Evolutionary conservation across 2,329 filamentous ascomycete species (phyloP).

Genomic region (Aspergillus ochraceoroseus): DNA sequence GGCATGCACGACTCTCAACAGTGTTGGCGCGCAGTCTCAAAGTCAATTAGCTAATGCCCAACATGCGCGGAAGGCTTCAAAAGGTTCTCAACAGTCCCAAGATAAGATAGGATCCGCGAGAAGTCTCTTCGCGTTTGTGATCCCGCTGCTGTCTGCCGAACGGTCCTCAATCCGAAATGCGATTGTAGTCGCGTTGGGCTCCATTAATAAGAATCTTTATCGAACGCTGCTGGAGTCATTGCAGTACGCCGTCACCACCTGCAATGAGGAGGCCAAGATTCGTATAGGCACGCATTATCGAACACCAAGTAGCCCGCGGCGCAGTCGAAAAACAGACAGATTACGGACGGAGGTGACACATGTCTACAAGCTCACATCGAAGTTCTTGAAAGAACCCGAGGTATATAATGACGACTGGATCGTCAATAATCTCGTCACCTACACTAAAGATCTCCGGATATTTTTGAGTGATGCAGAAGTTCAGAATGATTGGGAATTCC

Average conservation of each 20-base stretch:
- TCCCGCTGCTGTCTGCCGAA: slow-evolving; percentile 75
- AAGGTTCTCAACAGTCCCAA: slow-evolving; percentile 57
- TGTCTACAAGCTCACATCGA: slow-evolving; percentile 88
- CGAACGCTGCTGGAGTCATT: slow-evolving; percentile 84
- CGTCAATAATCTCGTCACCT: slow-evolving; percentile 78
- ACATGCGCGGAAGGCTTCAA: slow-evolving; percentile 77
- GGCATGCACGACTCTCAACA: slow-evolving; percentile 89
- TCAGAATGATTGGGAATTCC: slow-evolving; percentile 90
- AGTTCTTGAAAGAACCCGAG: slow-evolving; percentile 73
- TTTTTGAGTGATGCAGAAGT: slow-evolving; percentile 94
- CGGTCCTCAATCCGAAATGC: slow-evolving; percentile 80
- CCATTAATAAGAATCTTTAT: slow-evolving; percentile 92
- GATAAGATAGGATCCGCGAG: slow-evolving; percentile 82
- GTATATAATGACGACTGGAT: slow-evolving; percentile 87
- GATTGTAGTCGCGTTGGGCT: slow-evolving; percentile 84
- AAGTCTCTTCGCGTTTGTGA: slow-evolving; percentile 84
- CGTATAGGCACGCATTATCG: slow-evolving; percentile 73
- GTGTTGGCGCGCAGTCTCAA: slow-evolving; percentile 62
- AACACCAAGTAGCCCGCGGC: slow-evolving; percentile 72
- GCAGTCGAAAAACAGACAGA: slow-evolving; percentile 78
- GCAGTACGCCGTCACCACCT: slow-evolving; percentile 76
- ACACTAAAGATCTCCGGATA: slow-evolving; percentile 85
- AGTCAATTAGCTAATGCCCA: slow-evolving; percentile 60
- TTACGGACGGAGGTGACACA: slow-evolving; percentile 92
- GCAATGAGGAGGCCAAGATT: slow-evolving; percentile 81